Conservation (phyloP, 495 filamentous ascomycete species). For the Trichoderma parareesei region DNA sequence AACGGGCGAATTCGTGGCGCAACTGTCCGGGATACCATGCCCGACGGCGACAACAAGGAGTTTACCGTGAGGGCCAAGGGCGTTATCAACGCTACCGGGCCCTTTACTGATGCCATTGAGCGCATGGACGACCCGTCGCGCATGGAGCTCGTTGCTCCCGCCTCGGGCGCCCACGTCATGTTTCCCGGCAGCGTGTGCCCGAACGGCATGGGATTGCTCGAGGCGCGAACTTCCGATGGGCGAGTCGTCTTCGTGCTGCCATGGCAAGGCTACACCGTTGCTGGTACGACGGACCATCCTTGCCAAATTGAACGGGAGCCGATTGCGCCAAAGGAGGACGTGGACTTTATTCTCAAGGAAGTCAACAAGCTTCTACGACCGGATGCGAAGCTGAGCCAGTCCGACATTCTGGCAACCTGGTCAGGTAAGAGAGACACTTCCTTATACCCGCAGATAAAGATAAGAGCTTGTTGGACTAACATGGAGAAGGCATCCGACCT, state of each 20-base stretch:
- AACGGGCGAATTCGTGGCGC: conserved; percentile 60
- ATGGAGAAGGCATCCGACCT: conserved; percentile 50
- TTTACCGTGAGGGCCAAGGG: conserved; percentile 11
- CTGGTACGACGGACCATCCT: conserved; percentile 67
- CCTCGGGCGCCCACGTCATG: conserved; percentile 69
- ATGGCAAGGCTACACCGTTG: conserved; percentile 79
- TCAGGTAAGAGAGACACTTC: conserved; percentile 30
- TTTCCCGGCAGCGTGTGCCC: conserved; percentile 74
- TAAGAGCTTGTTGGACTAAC: neutral
- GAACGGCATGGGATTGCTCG: conserved; percentile 69
- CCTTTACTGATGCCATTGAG: conserved; percentile 69
- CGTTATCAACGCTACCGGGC: conserved; percentile 33
- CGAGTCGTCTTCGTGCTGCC: conserved; percentile 80
- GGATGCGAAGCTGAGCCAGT: conserved; percentile 64
- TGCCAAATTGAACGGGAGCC: conserved; percentile 58
- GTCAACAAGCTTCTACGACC: conserved; percentile 62
- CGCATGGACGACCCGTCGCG: conserved; percentile 55
- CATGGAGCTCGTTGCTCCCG: conserved; percentile 64
- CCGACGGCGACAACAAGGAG: conserved; percentile 42
- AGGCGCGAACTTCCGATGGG: conserved; percentile 67
- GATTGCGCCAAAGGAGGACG: conserved; percentile 63
- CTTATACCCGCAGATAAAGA: neutral
- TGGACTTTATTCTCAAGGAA: conserved; percentile 70
- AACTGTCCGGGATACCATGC: conserved; percentile 58
- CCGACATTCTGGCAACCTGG: conserved; percentile 73